A percentile compares a stretch with the other conserved stretches of the same genome.
phyloP scores from a whole-genome alignment of 2,329 filamentous ascomycete species.

The Fulvia fulva region DNA sequence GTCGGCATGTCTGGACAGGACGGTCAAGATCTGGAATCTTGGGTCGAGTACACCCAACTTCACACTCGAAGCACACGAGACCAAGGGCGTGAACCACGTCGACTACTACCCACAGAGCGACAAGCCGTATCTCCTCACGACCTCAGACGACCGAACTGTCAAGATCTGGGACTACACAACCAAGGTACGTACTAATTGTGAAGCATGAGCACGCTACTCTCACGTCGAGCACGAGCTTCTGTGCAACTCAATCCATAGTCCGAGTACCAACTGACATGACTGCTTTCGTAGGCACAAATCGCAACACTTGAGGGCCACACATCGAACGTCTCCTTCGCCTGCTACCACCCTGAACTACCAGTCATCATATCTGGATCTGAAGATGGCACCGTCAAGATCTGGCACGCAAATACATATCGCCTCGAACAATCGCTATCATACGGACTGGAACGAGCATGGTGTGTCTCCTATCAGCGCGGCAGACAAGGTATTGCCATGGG shows the following conservation, averaged over 20 bases:
- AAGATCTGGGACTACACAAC: slow-evolving; percentile 99
- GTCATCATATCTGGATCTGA: slow-evolving; percentile 98
- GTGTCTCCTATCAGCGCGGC: slow-evolving; percentile 90
- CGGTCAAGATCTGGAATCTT: slow-evolving; percentile 96
- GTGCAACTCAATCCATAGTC: not conserved
- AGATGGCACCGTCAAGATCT: slow-evolving; percentile 95
- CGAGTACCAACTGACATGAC: not conserved
- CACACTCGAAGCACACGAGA: slow-evolving; percentile 93
- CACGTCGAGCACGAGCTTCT: not conserved
- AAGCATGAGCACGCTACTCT: not conserved
- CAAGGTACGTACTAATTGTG: slow-evolving; percentile 46
- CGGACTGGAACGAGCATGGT: slow-evolving; percentile 93
- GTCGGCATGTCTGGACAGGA: slow-evolving; percentile 91
- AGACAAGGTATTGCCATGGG: slow-evolving; percentile 93
- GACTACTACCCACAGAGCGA: slow-evolving; percentile 73
- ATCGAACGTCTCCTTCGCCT: slow-evolving; percentile 96
- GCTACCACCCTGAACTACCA: slow-evolving; percentile 93
- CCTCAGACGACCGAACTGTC: slow-evolving; percentile 91
- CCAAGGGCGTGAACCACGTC: slow-evolving; percentile 96
- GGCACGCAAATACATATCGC: slow-evolving; percentile 96
- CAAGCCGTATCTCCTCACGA: slow-evolving; percentile 86
- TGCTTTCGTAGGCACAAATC: slow-evolving; percentile 62
- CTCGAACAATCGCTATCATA: slow-evolving; percentile 96
- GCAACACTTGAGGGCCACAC: slow-evolving; percentile 95
- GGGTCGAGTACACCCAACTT: slow-evolving; percentile 93